Base-by-base conservation (phyloP, 768 basidiomycete species). In the Asterophora lycoperdoides region DNA sequence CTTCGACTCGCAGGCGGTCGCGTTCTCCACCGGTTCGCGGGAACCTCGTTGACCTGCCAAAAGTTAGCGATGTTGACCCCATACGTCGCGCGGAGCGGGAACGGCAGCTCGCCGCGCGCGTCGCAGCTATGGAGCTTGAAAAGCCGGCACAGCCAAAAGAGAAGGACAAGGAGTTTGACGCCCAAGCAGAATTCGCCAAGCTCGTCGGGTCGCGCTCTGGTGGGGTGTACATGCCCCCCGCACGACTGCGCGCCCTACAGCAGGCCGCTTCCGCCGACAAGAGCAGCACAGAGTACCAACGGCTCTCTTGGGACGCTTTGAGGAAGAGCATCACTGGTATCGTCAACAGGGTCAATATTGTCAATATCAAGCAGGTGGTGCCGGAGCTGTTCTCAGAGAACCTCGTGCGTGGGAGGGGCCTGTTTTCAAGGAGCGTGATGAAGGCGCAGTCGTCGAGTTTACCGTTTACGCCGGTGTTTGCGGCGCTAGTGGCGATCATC, bases 301-400 rank as follows among this genome's bases (percentile, higher is more conserved):
- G 96, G 8, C 70, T 99, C 51, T 89, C 92, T 8, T 99, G 96
- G 96, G 96, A 99, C 62, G 96, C 96, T 1, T 71, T 99, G 51
- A 84, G 94, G 63, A 99, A 99, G 70, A 90, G 87, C 43, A 89
- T 99, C 61, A 98, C 96, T 23, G 96, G 96, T 92, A 87, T 98
- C 58, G 95, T 98, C 76, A 99, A 99, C 76, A 88, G 96, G 76
- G 91, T 99, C 72, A 97, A 98, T 66, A 78, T 93, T 15, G 77
- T 84, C 57, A 98, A 98, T 66, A 99, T 99, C 80, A 96, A 97
- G 69, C 80, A 86, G 59, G 80, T 95, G 56, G 80, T 93, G 0
- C 91, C 92, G 0, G 91, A 95, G 65, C 69, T 99, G 19, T 97
- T 99, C 60, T 68, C 81, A 1, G 96, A 99, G 68, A 96, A 99